A percentile compares a stretch with the other conserved stretches of the same genome.
Conservation (phyloP, 2,329 filamentous ascomycete species). For the Colletotrichum lupini region DNA sequence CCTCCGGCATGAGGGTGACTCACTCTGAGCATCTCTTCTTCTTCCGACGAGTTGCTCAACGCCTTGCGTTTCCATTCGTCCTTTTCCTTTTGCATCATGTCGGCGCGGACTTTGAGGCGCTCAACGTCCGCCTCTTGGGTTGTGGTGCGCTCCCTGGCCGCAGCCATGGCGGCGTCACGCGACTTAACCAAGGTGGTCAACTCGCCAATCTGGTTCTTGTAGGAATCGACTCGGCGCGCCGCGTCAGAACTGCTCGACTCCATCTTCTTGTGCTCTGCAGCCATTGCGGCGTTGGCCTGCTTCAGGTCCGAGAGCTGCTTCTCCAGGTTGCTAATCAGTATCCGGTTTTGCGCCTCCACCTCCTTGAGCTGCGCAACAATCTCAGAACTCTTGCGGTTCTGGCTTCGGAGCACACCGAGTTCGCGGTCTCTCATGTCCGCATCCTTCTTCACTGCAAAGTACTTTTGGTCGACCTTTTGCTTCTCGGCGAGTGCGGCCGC, state of each 20-base stretch:
- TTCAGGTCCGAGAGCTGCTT: slow-evolving; percentile 89
- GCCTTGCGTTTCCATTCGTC: slow-evolving; percentile 89
- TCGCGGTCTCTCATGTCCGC: slow-evolving; percentile 88
- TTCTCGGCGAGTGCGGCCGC: slow-evolving; percentile 85
- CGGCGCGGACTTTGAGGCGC: slow-evolving; percentile 80
- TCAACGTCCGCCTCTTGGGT: slow-evolving; percentile 81
- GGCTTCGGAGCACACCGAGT: slow-evolving; percentile 80
- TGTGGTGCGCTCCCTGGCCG: slow-evolving; percentile 66
- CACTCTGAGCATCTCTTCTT: slow-evolving; percentile 87
- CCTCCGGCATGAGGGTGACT: background rate
- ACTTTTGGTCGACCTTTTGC: slow-evolving; percentile 96
- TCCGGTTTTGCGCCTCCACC: slow-evolving; percentile 80
- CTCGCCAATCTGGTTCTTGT: slow-evolving; percentile 81
- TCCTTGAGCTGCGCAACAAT: slow-evolving; percentile 96
- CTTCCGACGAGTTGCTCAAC: slow-evolving; percentile 81
- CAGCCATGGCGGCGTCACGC: slow-evolving; percentile 73
- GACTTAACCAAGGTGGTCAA: slow-evolving; percentile 78
- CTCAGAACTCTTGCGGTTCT: slow-evolving; percentile 91
- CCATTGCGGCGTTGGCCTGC: slow-evolving; percentile 78
- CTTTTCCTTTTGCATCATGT: slow-evolving; percentile 83
- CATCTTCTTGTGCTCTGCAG: slow-evolving; percentile 78
- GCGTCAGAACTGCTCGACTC: slow-evolving; percentile 80
- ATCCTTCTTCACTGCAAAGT: slow-evolving; percentile 94
- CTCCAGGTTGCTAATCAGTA: slow-evolving; percentile 84
- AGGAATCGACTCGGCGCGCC: slow-evolving; percentile 74